Evolutionary conservation across 495 filamentous ascomycete genomes (phyloP).

Genomic region (Annulohypoxylon maeteangense): DNA sequence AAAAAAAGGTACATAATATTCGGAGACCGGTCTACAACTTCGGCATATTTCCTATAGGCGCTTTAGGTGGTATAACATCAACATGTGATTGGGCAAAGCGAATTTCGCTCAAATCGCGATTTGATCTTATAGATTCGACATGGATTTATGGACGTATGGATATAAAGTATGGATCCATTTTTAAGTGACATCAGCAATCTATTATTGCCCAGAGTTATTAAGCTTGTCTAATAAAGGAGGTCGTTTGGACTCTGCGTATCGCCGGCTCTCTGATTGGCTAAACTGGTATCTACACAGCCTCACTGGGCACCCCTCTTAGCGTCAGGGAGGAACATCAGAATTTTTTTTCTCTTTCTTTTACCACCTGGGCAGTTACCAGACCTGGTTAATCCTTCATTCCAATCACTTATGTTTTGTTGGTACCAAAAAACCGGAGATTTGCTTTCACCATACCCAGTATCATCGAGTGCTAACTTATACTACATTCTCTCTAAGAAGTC

Average conservation of each 20-base stretch:
- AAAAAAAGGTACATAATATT: background rate
- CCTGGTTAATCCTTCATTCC: constrained; percentile 21
- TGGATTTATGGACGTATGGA: no score
- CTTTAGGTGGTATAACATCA: background rate
- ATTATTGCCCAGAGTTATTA: constrained; percentile 6
- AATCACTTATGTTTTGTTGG: constrained; percentile 9
- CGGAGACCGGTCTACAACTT: background rate
- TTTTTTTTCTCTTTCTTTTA: constrained; percentile 9
- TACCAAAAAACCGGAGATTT: background rate
- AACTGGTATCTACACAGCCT: constrained; percentile 36
- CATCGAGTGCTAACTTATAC: background rate
- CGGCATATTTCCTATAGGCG: constrained; percentile 16
- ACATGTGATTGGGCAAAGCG: constrained; percentile 20
- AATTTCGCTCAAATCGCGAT: constrained; percentile 31
- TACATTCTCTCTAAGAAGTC: background rate
- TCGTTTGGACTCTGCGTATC: constrained; percentile 17
- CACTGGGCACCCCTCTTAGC: constrained; percentile 36
- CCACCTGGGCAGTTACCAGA: no score
- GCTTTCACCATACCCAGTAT: background rate
- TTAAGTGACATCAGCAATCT: constrained; percentile 14
- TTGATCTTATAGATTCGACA: background rate
- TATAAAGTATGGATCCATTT: constrained; percentile 7
- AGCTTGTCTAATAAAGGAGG: constrained; percentile 16
- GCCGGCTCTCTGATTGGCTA: constrained; percentile 30
- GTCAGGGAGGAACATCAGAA: constrained; percentile 33